Evolutionary conservation across 805 yeast genomes (phyloP), one percentile per base, ranked within the genome.

Genomic region (Kazachstania martiniae): DNA sequence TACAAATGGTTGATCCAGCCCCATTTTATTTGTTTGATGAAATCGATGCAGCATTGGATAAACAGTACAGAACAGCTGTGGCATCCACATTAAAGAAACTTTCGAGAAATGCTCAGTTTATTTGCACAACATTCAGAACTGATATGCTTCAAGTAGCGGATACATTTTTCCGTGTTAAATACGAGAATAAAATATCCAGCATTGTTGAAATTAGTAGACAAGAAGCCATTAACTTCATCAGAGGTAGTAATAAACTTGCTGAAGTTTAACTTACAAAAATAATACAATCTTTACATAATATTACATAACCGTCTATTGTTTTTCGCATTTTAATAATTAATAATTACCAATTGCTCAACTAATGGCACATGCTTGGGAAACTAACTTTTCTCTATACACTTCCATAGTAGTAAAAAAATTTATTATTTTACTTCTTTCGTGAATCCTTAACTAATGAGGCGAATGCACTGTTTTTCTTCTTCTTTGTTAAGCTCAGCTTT

Each of bases 1-100:
- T 89, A 38, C 98, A 91, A 61, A 75, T 72, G 49, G 84, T 93
- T 42, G 97, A 91, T 45, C 97, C 97, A 8, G 96, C 96, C 7
- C 96, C 97, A 30, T 91, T 91, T 55, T 91, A 91, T 52, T 59
- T 91, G 29, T 89, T 91, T 56, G 98, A 91, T 58, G 98, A 91
- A 61, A 80, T 91, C 37, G 98, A 91, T 60, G 96, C 97, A 4
- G 91, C 89, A 45, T 65, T 91, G 40, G 98, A 91, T 58, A 74
- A 94, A 3, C 95, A 83, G 49, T 89, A 87, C 51, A 70, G 98
- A 47, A 70, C 82, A 0, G 74, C 95, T 0, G 94, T 91, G 14
- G 95, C 97, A 0, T 59, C 65, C 21, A 61, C 83, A 63, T 76
- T 91, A 34, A 66, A 72, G 42, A 66, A 70, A 22, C 58, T 87